These are phyloP conservation scores for Pilasporangium apinafurcum DNA, from an alignment of 352 stramenopile genomes.

Conservation along the genomic window DNA sequence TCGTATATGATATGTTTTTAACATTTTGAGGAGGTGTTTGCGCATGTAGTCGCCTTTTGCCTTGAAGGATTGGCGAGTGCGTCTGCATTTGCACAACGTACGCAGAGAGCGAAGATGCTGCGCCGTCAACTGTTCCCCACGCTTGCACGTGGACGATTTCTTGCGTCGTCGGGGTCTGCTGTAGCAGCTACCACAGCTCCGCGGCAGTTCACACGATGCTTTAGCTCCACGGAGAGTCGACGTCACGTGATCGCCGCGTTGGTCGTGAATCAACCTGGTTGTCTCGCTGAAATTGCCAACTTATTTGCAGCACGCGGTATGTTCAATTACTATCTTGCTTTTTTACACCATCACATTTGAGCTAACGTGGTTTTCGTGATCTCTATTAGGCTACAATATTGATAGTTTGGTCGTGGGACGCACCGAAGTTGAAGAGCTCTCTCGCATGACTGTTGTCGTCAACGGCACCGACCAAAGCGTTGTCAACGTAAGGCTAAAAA, in stretches of 20 bases:
- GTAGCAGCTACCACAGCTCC: constrained; percentile 1
- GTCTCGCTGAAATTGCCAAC: constrained; percentile 83
- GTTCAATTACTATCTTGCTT: constrained; percentile 3
- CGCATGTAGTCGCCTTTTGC: too few species aligned
- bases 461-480: constrained; percentile 77
- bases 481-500: constrained; percentile 40
- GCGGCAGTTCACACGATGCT: constrained; percentile 19
- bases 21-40: too few species aligned
- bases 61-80: too few species aligned
- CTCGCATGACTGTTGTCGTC: constrained; percentile 81
- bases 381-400: constrained; percentile 70
- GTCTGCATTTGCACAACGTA: too few species aligned
- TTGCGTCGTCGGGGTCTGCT: too few species aligned
- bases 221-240: constrained; percentile 38
- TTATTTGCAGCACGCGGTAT: constrained; percentile 71
- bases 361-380: background rate
- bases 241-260: constrained; percentile 81
- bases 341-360: background rate
- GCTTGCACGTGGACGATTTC: too few species aligned
- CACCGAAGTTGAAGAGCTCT: constrained; percentile 82
- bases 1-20: too few species aligned
- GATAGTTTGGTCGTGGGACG: constrained; percentile 82
- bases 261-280: constrained; percentile 81
- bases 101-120: too few species aligned
- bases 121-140: too few species aligned